Conservation (phyloP, 2,329 filamentous ascomycete species). For the Gremmenia infestans region DNA sequence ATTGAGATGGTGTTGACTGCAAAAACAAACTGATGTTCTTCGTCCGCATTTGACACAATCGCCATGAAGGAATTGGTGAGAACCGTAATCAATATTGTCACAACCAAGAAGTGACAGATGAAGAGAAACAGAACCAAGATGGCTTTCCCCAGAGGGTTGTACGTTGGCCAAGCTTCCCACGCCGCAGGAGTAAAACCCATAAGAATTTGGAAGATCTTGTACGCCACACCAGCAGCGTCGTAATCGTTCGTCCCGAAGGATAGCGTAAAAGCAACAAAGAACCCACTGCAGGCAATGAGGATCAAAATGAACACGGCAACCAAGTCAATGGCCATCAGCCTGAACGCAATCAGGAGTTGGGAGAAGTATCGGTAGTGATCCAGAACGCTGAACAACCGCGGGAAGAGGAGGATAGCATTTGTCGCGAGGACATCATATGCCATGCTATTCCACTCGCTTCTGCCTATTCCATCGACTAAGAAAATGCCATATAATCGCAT, state of each 20-base stretch:
- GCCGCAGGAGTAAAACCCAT: conserved; percentile 96
- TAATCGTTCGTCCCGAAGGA: conserved; percentile 67
- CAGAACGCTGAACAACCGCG: conserved; percentile 84
- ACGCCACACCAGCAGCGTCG: conserved; percentile 71
- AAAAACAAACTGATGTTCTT: conserved; percentile 90
- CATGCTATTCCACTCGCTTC: conserved; percentile 69
- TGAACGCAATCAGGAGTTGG: conserved; percentile 87
- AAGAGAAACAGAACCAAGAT: conserved; percentile 81
- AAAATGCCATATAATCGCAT: conserved; percentile 85
- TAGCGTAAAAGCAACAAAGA: conserved; percentile 90
- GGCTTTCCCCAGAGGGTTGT: conserved; percentile 71
- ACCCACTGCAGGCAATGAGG: conserved; percentile 84
- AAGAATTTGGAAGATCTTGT: conserved; percentile 85
- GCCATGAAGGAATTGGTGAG: conserved; percentile 94
- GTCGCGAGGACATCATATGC: conserved; percentile 93
- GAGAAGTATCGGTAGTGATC: conserved; percentile 97
- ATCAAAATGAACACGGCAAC: conserved; percentile 81
- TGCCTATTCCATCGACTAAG: conserved; percentile 60
- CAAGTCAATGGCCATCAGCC: conserved; percentile 88
- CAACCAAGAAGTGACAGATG: conserved; percentile 90
- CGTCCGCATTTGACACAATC: conserved; percentile 86
- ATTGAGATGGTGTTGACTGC: conserved; percentile 96
- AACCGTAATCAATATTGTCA: conserved; percentile 94
- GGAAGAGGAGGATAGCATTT: conserved; percentile 83
- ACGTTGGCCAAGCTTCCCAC: conserved; percentile 76